Conservation (phyloP, 2,329 filamentous ascomycete genomes). For the Epichloe sylvatica region DNA sequence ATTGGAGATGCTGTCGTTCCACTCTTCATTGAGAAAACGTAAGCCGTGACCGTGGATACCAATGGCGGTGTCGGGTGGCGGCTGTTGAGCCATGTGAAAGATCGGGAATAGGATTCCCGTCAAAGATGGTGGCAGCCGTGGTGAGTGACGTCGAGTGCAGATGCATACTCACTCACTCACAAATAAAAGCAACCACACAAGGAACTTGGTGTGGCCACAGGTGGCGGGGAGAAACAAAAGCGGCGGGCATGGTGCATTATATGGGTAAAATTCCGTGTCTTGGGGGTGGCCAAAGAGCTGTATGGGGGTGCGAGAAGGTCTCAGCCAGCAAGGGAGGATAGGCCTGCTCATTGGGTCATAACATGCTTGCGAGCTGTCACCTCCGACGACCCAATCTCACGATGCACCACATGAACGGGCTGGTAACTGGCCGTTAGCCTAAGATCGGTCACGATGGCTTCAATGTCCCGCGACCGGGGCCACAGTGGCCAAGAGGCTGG, state of each 20-base stretch:
- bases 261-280: slow-evolving; percentile 6
- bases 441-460: slow-evolving; percentile 10
- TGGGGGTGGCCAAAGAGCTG: not conserved
- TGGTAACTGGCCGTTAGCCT: slow-evolving; percentile 4
- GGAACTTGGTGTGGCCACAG: not conserved
- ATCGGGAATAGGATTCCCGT: slow-evolving; percentile 2
- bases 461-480: slow-evolving; percentile 5
- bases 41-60: slow-evolving; percentile 14
- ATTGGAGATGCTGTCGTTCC: slow-evolving; percentile 22
- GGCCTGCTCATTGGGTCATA: slow-evolving; percentile 10
- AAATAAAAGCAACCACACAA: not conserved
- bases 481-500: slow-evolving; percentile 4
- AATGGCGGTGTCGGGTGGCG: slow-evolving; percentile 6
- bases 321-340: slow-evolving; percentile 16
- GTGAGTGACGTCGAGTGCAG: not conserved
- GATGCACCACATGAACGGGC: slow-evolving; percentile 1
- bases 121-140: slow-evolving; percentile 1
- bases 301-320: slow-evolving; percentile 7
- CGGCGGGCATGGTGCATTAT: slow-evolving; percentile 10
- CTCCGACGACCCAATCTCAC: not conserved
- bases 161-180: slow-evolving; percentile 1
- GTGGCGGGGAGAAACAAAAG: slow-evolving; percentile 4
- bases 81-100: slow-evolving; percentile 11
- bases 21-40: slow-evolving; percentile 19
- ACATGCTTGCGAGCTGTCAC: slow-evolving; percentile 6